phyloP scores from a whole-genome alignment of 805 yeast genomes.

The Candida xiaguanensis region DNA sequence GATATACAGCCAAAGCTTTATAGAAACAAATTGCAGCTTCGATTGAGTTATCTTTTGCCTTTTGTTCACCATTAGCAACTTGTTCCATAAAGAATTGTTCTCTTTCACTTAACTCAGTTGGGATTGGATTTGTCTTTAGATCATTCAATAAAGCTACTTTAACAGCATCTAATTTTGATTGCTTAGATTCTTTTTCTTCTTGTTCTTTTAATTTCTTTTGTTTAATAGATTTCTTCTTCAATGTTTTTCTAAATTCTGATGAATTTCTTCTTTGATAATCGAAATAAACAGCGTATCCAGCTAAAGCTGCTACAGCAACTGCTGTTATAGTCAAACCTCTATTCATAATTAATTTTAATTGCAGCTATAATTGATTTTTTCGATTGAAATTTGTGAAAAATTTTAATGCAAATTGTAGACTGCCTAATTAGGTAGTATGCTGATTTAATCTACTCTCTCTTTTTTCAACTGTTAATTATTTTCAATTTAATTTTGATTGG shows the following conservation, averaged over 20 bases:
- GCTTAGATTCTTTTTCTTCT: slow-evolving; percentile 37
- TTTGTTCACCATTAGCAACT: slow-evolving; percentile 82
- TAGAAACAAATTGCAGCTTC: slow-evolving; percentile 89
- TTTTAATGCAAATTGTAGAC: slow-evolving; percentile 3
- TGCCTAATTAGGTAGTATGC: slow-evolving; percentile 4
- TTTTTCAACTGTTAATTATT: not conserved
- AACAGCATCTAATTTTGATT: slow-evolving; percentile 56
- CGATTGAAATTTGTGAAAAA: slow-evolving; percentile 2
- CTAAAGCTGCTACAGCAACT: slow-evolving; percentile 49
- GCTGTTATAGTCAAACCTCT: slow-evolving; percentile 28
- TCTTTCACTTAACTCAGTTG: slow-evolving; percentile 61
- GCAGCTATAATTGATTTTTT: not conserved
- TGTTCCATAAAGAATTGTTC: slow-evolving; percentile 79
- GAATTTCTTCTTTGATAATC: slow-evolving; percentile 88
- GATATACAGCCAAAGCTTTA: slow-evolving; percentile 89
- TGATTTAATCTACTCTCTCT: not conserved
- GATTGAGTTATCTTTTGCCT: slow-evolving; percentile 60
- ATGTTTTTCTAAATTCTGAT: slow-evolving; percentile 72
- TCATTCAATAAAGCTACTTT: slow-evolving; percentile 62
- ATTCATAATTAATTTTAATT: slow-evolving; percentile 6
- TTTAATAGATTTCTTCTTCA: slow-evolving; percentile 60
- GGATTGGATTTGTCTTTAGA: slow-evolving; percentile 69
- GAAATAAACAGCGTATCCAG: slow-evolving; percentile 82
- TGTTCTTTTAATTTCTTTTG: slow-evolving; percentile 44
- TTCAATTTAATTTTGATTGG: slow-evolving; percentile 8